These are phyloP conservation scores for Mycena latifolia DNA, from an alignment of 768 basidiomycete species.

Conservation along the genomic window DNA sequence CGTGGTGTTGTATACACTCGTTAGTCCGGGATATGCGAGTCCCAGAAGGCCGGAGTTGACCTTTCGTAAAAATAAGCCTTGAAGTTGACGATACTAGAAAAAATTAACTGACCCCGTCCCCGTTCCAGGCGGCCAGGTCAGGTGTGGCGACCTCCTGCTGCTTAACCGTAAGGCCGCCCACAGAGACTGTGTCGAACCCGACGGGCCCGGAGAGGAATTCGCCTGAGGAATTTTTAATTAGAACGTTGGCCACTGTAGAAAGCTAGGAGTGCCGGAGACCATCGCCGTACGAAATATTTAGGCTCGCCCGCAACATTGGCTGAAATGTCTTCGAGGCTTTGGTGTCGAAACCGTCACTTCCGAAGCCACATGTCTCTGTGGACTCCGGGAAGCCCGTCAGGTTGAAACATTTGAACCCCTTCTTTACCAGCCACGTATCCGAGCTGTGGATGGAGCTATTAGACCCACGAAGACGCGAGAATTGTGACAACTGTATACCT, in stretches of 20 bases:
- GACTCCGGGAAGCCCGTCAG: constrained; percentile 26
- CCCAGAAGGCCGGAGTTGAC: constrained; percentile 35
- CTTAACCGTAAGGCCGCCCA: constrained; percentile 35
- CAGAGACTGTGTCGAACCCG: constrained; percentile 39
- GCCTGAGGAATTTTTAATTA: no score
- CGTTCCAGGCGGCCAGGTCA: constrained; percentile 34
- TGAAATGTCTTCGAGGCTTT: constrained; percentile 34
- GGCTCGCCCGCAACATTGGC: constrained; percentile 35
- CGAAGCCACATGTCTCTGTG: constrained; percentile 34
- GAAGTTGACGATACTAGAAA: no score
- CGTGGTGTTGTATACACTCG: constrained; percentile 36
- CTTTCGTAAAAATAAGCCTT: no score
- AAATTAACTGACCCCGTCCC: constrained; percentile 38
- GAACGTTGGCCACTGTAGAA: no score
- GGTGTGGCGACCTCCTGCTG: constrained; percentile 36
- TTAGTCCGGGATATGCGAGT: constrained; percentile 36
- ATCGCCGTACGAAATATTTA: constrained; percentile 38
- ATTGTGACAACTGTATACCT: constrained; percentile 13
- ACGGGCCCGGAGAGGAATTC: constrained; percentile 37
- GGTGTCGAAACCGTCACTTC: constrained; percentile 37
- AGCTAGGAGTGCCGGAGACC: no score
- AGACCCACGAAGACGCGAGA: not conserved
- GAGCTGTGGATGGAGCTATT: constrained; percentile 29
- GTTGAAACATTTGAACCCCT: constrained; percentile 39
- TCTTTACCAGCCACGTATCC: constrained; percentile 38